These are phyloP conservation scores for Didymella pomorum DNA, from an alignment of 2,329 filamentous ascomycete genomes.

Conservation along the genomic window DNA sequence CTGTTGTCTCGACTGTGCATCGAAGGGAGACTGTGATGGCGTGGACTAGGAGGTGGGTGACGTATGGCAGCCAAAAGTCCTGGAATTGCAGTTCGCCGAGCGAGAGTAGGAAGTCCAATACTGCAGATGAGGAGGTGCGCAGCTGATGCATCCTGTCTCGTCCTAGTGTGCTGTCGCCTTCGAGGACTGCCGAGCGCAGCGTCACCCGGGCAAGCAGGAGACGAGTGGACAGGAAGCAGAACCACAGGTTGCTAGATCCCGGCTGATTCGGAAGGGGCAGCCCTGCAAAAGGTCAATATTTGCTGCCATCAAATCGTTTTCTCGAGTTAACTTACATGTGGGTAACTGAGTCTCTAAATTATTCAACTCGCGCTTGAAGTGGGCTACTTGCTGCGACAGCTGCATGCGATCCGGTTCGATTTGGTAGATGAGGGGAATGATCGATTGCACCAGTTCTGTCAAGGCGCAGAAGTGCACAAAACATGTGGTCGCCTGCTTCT, in stretches of 20 bases:
- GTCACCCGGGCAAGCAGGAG: constrained; percentile 52
- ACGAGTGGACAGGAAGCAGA: constrained; percentile 52
- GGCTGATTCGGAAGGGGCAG: constrained; percentile 40
- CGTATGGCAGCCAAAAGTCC: constrained; percentile 62
- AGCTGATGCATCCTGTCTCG: constrained; percentile 54
- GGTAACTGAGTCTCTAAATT: constrained; percentile 47
- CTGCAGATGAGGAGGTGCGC: constrained; percentile 58
- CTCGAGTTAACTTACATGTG: constrained; percentile 24
- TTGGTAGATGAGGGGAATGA: constrained; percentile 51
- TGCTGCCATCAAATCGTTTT: background rate
- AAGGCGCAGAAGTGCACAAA: constrained; percentile 63
- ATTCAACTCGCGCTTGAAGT: constrained; percentile 45
- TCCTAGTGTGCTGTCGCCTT: constrained; percentile 33
- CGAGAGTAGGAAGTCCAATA: constrained; percentile 60
- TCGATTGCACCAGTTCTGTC: constrained; percentile 53
- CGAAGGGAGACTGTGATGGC: constrained; percentile 62
- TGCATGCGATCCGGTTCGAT: constrained; percentile 42
- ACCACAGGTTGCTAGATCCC: constrained; percentile 50
- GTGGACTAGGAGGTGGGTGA: constrained; percentile 62
- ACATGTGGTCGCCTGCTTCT: constrained; percentile 58
- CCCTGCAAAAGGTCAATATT: constrained; percentile 17
- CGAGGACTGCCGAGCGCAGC: constrained; percentile 40
- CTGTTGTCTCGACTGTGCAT: constrained; percentile 61
- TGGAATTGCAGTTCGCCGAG: constrained; percentile 58
- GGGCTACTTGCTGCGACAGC: constrained; percentile 40